Base-by-base conservation (phyloP, 2,329 filamentous ascomycete genomes). In the Verticillium nubilum region DNA sequence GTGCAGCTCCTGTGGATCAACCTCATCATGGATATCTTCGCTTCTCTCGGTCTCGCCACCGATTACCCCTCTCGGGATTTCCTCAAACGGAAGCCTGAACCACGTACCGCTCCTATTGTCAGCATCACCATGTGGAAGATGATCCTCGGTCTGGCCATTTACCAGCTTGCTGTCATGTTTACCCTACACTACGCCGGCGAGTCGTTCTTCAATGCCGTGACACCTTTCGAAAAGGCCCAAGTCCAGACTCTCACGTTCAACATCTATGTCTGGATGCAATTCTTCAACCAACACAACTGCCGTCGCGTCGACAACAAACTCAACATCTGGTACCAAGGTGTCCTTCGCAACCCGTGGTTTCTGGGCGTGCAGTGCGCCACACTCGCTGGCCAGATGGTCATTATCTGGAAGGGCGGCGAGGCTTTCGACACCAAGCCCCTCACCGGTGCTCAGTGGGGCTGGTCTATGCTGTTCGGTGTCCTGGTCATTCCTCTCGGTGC, bases 181-280 rank as follows among this genome's bases (percentile, higher is more conserved):
- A 80, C 87, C 59, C 79, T 92, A 56, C 83, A 85, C 62, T 83
- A 84, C 63, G 80, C 80, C 2, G 82, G 84, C 37, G 73, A 78
- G 60, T 81, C 80, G 60, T 79, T 85, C 60, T 73, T 84, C 25
- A 31, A 59, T 12, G 60, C 62, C 5, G 54, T 31, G 28, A 59
- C 42, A 12, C 12, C 54, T 1, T 37, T 54, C 1, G 60, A 64
- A 10, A 19, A 37, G 1, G 58, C 54, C 10, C 73, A 84, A 58
- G 74, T 89, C 57, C 74, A 85, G 60, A 91, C 90, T 0, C 78
- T 94, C 19, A 86, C 94, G 9, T 93, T 94, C 79, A 95, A 94
- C 73, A 89, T 88, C 0, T 94, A 93, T 66, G 89, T 93, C 52
- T 93, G 90, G 88, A 92, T 94, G 89, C 90, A 94, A 66, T 91